Conservation (phyloP, 495 filamentous ascomycete genomes). For the Penicillium salamii region DNA sequence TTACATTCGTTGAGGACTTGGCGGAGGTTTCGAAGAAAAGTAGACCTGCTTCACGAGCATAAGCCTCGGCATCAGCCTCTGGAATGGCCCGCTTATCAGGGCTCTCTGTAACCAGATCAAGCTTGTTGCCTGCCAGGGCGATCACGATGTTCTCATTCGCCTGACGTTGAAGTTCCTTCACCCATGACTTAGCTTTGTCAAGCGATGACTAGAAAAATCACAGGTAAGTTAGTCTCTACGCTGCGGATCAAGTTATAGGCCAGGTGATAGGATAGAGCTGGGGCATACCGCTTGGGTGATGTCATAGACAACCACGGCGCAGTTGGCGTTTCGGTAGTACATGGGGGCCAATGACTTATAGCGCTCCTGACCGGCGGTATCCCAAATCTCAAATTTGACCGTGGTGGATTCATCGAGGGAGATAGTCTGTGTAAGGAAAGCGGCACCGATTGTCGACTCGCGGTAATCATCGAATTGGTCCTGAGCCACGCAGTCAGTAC, state of each 20-base stretch:
- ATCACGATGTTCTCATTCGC: slow-evolving; percentile 99
- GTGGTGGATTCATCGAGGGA: slow-evolving; percentile 95
- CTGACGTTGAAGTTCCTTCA: slow-evolving; percentile 98
- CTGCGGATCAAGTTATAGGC: background rate
- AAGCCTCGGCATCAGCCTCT: slow-evolving; percentile 88
- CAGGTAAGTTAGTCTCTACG: slow-evolving; percentile 1
- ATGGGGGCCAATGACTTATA: slow-evolving; percentile 98
- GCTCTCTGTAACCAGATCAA: slow-evolving; percentile 85
- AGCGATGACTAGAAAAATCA: slow-evolving; percentile 67
- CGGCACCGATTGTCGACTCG: slow-evolving; percentile 98
- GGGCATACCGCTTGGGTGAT: slow-evolving; percentile 91
- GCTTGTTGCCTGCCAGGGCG: slow-evolving; percentile 94
- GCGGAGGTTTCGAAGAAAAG: slow-evolving; percentile 98
- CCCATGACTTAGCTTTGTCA: slow-evolving; percentile 98
- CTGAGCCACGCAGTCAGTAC: slow-evolving; percentile 41
- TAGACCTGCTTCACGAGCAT: slow-evolving; percentile 86
- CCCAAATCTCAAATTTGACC: slow-evolving; percentile 99
- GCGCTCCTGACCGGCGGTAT: slow-evolving; percentile 95
- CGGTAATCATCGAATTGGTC: slow-evolving; percentile 99
- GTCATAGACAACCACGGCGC: slow-evolving; percentile 97
- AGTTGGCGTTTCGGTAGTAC: slow-evolving; percentile 99
- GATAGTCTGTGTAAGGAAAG: slow-evolving; percentile 98
- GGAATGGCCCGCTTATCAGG: slow-evolving; percentile 91
- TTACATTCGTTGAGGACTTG: slow-evolving; percentile 93
- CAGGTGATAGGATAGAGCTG: background rate